A percentile compares a stretch with the other conserved stretches of the same genome.
These are phyloP conservation scores for Heterobasidion occidentale DNA, from an alignment of 1,284 basidiomycete genomes.

Conservation along the genomic window DNA sequence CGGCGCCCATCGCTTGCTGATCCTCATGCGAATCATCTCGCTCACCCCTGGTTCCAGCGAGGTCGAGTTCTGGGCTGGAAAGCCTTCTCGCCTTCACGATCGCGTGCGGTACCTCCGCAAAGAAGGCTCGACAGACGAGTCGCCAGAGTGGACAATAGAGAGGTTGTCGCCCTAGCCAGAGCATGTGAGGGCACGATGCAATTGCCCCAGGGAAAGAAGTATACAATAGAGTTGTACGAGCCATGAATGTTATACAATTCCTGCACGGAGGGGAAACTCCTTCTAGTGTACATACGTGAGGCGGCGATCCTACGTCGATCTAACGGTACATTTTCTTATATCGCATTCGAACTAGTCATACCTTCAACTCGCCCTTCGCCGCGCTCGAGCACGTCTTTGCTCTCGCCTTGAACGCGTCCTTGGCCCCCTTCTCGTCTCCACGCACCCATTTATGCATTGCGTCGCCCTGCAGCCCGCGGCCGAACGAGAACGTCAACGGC, in stretches of 20 bases:
- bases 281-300: not conserved
- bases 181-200: not conserved
- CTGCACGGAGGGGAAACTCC: too few species aligned
- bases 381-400: slow-evolving; percentile 35
- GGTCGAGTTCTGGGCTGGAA: slow-evolving; percentile 92
- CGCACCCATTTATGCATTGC: slow-evolving; percentile 37
- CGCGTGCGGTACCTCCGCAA: slow-evolving; percentile 72
- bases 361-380: slow-evolving; percentile 20
- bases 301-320: too few species aligned
- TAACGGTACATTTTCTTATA: not conserved
- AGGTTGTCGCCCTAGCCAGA: slow-evolving; percentile 57
- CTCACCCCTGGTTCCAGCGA: slow-evolving; percentile 30
- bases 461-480: slow-evolving; percentile 39
- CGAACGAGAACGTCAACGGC: slow-evolving; percentile 40
- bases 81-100: slow-evolving; percentile 86
- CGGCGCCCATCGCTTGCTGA: slow-evolving; percentile 1
- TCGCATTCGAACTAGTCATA: not conserved
- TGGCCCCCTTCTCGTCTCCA: slow-evolving; percentile 33
- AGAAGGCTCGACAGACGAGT: slow-evolving; percentile 40
- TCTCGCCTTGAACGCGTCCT: slow-evolving; percentile 31
- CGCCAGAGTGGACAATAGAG: slow-evolving; percentile 63
- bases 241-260: too few species aligned
- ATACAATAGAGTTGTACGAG: not conserved
- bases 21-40: not conserved
- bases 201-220: not conserved